Conservation (phyloP, 2,329 filamentous ascomycete species). For the Verticillium isaacii region DNA sequence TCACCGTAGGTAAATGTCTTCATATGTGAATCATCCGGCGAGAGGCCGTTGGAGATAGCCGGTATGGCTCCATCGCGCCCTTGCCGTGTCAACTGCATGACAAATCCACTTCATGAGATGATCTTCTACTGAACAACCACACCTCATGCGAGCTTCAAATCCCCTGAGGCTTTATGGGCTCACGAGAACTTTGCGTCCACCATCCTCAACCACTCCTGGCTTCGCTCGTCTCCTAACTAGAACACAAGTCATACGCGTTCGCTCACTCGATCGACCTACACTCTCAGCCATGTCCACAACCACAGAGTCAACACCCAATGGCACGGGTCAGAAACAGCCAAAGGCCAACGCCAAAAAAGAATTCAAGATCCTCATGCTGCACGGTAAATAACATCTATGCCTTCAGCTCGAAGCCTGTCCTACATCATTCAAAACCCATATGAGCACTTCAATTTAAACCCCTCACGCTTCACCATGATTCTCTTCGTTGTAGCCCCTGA, state of each 20-base stretch:
- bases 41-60: neutral
- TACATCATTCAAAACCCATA: neutral
- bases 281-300: neutral
- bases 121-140: neutral
- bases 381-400: conserved; percentile 42
- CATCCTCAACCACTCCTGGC: neutral
- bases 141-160: neutral
- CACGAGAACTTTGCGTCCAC: neutral
- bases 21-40: neutral
- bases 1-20: too few relatives aligned
- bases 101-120: conserved; percentile 2
- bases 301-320: neutral
- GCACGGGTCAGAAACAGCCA: conserved; percentile 18
- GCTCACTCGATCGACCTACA: neutral
- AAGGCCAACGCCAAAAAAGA: conserved; percentile 38
- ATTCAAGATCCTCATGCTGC: conserved; percentile 72
- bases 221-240: neutral
- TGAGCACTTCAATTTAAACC: neutral
- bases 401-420: neutral
- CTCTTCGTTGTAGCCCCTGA: neutral
- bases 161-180: neutral
- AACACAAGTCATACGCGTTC: neutral
- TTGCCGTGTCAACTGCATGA: neutral
- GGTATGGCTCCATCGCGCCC: neutral
- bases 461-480: neutral